Conservation (phyloP, 1,284 basidiomycete genomes). For the Ceratobasidium sp. region DNA sequence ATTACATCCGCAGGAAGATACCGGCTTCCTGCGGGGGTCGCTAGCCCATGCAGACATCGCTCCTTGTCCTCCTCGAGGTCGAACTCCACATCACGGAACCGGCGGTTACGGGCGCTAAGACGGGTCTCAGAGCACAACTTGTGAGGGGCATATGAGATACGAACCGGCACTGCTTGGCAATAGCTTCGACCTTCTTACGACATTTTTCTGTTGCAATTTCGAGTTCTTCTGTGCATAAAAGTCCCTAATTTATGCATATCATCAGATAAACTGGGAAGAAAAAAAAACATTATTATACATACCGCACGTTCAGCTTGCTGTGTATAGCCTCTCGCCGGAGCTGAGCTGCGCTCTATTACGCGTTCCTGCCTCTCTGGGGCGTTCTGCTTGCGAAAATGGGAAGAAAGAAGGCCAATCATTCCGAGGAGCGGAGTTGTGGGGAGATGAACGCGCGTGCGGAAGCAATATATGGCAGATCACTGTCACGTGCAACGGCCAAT, state of each 20-base stretch:
- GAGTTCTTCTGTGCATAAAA: slow-evolving; percentile 55
- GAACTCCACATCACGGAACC: slow-evolving; percentile 49
- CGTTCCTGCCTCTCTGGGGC: neutral
- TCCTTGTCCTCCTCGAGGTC: slow-evolving; percentile 49
- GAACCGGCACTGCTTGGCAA: slow-evolving; percentile 54
- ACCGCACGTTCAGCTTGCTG: slow-evolving; percentile 35
- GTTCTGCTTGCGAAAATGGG: slow-evolving; percentile 34
- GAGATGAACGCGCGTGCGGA: neutral
- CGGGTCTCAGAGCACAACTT: no score
- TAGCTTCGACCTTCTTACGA: slow-evolving; percentile 52
- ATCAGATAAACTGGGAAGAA: neutral
- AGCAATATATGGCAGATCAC: slow-evolving; percentile 6
- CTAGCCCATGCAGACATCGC: slow-evolving; percentile 47
- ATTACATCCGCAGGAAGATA: slow-evolving; percentile 46
- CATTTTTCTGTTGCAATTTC: slow-evolving; percentile 54
- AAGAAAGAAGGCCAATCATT: slow-evolving; percentile 24
- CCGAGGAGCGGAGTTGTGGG: neutral
- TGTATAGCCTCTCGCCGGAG: slow-evolving; percentile 12
- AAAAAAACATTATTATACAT: neutral
- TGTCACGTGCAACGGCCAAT: neutral
- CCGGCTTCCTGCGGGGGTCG: neutral
- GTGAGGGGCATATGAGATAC: neutral
- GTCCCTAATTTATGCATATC: slow-evolving; percentile 45
- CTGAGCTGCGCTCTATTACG: neutral
- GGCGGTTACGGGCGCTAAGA: slow-evolving; percentile 24